phyloP scores from a whole-genome alignment of 495 filamentous ascomycete genomes.

The Aspergillus sclerotiicarbonarius region DNA sequence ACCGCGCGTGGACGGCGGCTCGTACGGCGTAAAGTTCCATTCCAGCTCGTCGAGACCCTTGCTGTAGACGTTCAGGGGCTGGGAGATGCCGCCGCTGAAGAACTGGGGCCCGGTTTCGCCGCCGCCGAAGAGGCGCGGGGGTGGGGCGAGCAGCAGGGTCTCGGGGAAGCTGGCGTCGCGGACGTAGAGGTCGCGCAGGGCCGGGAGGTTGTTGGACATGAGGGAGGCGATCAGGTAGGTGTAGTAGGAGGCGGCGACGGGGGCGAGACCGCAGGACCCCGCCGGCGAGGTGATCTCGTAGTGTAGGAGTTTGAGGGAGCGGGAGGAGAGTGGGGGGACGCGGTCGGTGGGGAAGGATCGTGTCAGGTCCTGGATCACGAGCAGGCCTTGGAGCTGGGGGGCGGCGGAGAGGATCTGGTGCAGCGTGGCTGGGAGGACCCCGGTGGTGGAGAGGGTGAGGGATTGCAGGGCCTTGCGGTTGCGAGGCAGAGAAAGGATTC shows the following conservation, averaged over 20 bases:
- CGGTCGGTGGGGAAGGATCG: conserved; percentile 61
- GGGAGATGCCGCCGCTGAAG: conserved; percentile 48
- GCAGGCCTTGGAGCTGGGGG: conserved; percentile 60
- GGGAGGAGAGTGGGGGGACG: conserved; percentile 63
- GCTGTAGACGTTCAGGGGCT: conserved; percentile 76
- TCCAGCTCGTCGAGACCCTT: conserved; percentile 83
- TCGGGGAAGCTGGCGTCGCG: conserved; percentile 80
- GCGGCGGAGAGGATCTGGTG: conserved; percentile 62
- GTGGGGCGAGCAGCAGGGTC: conserved; percentile 64
- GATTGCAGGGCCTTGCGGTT: conserved; percentile 53
- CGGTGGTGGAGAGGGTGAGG: conserved; percentile 65
- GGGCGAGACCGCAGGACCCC: conserved; percentile 52
- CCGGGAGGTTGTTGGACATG: conserved; percentile 68
- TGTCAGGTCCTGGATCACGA: conserved; percentile 63
- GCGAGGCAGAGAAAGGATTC: conserved; percentile 54
- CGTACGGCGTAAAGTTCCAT: conserved; percentile 73
- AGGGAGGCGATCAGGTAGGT: conserved; percentile 80
- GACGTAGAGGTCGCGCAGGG: conserved; percentile 75
- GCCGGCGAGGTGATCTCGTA: conserved; percentile 73
- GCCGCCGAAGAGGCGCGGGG: conserved; percentile 39
- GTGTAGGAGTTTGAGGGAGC: conserved; percentile 65
- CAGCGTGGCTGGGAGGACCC: conserved; percentile 60
- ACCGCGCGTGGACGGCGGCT: conserved; percentile 39
- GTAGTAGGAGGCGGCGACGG: conserved; percentile 71
- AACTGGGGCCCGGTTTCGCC: conserved; percentile 33